Evolutionary conservation across 1,284 basidiomycete species (phyloP).

Genomic region (Tremellales sp.): DNA sequence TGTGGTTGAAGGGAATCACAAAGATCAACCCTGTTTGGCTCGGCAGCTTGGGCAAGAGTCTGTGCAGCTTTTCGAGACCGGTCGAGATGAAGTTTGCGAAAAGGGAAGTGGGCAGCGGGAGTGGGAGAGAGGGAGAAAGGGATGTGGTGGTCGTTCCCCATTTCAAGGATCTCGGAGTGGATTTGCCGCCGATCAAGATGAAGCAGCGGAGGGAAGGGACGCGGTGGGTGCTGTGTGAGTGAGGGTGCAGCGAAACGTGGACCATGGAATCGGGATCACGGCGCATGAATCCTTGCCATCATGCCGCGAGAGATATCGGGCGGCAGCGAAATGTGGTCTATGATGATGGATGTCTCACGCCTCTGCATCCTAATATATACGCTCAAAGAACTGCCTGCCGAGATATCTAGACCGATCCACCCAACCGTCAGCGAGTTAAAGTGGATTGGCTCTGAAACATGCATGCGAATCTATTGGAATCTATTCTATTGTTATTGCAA

Average conservation of each 20-base stretch:
- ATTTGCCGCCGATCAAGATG: slow-evolving; percentile 69
- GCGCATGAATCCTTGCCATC: too few relatives aligned
- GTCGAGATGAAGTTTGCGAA: slow-evolving; percentile 55
- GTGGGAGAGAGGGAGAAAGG: slow-evolving; percentile 51
- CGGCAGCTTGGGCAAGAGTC: slow-evolving; percentile 66
- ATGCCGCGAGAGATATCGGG: too few relatives aligned
- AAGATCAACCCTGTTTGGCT: slow-evolving; percentile 88
- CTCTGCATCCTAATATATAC: too few relatives aligned
- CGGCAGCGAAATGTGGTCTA: too few relatives aligned
- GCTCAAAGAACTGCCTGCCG: too few relatives aligned
- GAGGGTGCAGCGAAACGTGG: not conserved
- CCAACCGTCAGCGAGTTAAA: too few relatives aligned
- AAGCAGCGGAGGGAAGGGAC: slow-evolving; percentile 48
- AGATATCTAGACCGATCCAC: too few relatives aligned
- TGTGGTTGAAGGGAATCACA: slow-evolving; percentile 83
- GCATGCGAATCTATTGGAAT: too few relatives aligned
- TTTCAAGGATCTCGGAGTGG: slow-evolving; percentile 78
- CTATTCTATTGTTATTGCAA: too few relatives aligned
- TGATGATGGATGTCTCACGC: too few relatives aligned
- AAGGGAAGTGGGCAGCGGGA: slow-evolving; percentile 37
- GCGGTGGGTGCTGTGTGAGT: slow-evolving; percentile 46
- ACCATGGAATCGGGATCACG: too few relatives aligned
- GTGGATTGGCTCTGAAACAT: too few relatives aligned
- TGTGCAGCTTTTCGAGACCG: slow-evolving; percentile 88
- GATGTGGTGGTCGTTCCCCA: slow-evolving; percentile 65